These are phyloP conservation scores for Didymella exigua DNA, from an alignment of 2,329 filamentous ascomycete species.

Conservation along the genomic window DNA sequence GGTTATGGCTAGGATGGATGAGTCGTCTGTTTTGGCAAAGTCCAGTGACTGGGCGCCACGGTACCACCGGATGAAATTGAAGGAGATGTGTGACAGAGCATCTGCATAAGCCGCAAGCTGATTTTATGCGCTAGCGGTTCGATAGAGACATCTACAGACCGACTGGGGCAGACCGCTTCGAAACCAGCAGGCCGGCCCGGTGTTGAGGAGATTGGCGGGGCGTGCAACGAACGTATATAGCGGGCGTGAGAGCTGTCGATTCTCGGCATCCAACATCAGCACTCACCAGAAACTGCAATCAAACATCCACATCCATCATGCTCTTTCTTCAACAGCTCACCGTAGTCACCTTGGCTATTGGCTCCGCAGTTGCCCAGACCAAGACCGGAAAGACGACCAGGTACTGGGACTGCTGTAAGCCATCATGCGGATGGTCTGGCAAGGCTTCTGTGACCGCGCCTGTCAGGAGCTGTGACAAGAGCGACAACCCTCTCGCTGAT, in stretches of 20 bases:
- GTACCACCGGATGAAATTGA: slow-evolving; percentile 20
- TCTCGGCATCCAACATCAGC: neutral
- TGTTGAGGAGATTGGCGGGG: neutral
- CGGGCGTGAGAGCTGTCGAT: neutral
- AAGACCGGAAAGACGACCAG: slow-evolving; percentile 43
- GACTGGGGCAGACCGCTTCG: neutral
- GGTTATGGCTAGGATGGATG: neutral
- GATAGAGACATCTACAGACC: neutral
- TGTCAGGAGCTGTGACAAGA: slow-evolving; percentile 61
- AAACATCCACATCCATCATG: slow-evolving; percentile 21
- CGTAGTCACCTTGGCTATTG: slow-evolving; percentile 34
- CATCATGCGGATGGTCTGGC: slow-evolving; percentile 65
- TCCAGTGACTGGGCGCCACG: slow-evolving; percentile 6
- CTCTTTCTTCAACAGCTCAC: slow-evolving; percentile 38
- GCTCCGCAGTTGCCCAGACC: slow-evolving; percentile 33
- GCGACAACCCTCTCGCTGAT: slow-evolving; percentile 62
- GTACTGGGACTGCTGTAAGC: slow-evolving; percentile 70
- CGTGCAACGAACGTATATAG: neutral
- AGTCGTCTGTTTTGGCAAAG: neutral
- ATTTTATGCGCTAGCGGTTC: slow-evolving; percentile 4
- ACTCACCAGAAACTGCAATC: neutral
- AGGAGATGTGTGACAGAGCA: slow-evolving; percentile 11
- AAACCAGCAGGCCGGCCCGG: neutral
- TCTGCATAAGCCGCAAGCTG: slow-evolving; percentile 8
- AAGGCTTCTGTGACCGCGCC: slow-evolving; percentile 62